phyloP scores from a whole-genome alignment of 345 rosid genomes.

The Euphorbia tirucalli region DNA sequence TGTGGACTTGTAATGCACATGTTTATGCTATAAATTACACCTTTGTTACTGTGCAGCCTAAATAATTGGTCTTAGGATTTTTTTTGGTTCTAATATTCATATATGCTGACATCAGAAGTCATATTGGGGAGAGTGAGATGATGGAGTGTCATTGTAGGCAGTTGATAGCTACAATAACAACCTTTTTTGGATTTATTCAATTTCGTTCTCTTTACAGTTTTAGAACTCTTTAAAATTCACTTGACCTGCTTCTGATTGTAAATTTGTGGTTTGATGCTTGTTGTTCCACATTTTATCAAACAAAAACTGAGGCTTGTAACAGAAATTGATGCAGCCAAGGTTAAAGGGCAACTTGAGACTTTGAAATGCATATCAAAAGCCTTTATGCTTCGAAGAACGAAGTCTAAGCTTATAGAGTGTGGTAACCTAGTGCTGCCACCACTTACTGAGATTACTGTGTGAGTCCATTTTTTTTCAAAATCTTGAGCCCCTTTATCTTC shows the following conservation, averaged over 20 bases:
- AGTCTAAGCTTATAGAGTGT: too few relatives aligned
- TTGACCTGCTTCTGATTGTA: neutral
- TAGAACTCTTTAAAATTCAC: neutral
- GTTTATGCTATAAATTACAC: neutral
- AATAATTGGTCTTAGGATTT: neutral
- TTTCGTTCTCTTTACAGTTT: neutral
- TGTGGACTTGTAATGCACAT: too few relatives aligned
- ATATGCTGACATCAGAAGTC: neutral
- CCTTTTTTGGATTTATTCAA: too few relatives aligned
- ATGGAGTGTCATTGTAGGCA: neutral
- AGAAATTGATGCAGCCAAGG: constrained; percentile 41
- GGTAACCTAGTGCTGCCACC: constrained; percentile 71
- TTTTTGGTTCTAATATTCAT: neutral
- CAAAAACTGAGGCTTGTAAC: constrained; percentile 1
- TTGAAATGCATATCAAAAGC: constrained; percentile 61
- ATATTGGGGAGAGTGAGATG: neutral
- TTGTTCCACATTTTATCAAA: neutral
- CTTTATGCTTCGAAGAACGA: constrained; percentile 88
- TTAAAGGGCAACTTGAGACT: constrained; percentile 44
- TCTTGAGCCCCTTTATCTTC: neutral
- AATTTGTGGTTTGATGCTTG: neutral
- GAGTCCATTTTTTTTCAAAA: constrained; percentile 23
- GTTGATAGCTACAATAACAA: neutral
- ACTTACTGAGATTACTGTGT: constrained; percentile 85
- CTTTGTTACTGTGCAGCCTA: neutral